Conservation (phyloP, 768 basidiomycete species). For the Lactifluus subvellereus region DNA sequence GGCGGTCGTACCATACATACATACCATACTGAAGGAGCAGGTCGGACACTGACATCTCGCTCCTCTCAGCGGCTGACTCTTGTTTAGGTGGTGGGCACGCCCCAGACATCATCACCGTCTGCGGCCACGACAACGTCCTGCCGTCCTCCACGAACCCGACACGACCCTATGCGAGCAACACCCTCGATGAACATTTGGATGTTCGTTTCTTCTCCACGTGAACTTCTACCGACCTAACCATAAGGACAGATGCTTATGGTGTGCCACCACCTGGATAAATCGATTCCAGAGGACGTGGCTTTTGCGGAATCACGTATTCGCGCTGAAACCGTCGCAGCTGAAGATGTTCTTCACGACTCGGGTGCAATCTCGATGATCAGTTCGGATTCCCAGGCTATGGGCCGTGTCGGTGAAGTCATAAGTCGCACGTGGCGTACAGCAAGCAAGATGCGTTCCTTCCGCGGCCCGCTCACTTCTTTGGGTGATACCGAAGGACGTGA, state of each 20-base stretch:
- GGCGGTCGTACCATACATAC: conserved; percentile 91
- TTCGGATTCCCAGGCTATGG: conserved; percentile 98
- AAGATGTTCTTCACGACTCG: conserved; percentile 87
- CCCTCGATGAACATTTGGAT: conserved; percentile 94
- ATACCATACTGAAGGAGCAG: conserved; percentile 95
- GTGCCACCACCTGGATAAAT: conserved; percentile 92
- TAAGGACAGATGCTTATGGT: conserved; percentile 91
- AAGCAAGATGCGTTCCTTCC: conserved; percentile 81
- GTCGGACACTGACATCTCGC: conserved; percentile 32
- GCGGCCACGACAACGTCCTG: conserved; percentile 80
- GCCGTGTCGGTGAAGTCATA: conserved; percentile 91
- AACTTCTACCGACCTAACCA: conserved; percentile 3
- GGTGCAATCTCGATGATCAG: conserved; percentile 97
- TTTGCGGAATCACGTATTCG: conserved; percentile 98
- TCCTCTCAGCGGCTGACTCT: neutral
- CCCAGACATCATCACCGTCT: conserved; percentile 98
- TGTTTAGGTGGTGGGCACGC: conserved; percentile 83
- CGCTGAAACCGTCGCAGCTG: conserved; percentile 94
- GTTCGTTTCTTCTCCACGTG: conserved; percentile 40
- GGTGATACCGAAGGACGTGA: conserved; percentile 69
- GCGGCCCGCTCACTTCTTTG: conserved; percentile 64
- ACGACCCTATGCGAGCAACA: conserved; percentile 84
- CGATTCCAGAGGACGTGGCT: conserved; percentile 88
- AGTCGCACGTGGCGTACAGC: conserved; percentile 95
- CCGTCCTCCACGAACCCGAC: conserved; percentile 98